phyloP scores from a whole-genome alignment of 768 basidiomycete species.

The Rhizopogon roseolus region DNA sequence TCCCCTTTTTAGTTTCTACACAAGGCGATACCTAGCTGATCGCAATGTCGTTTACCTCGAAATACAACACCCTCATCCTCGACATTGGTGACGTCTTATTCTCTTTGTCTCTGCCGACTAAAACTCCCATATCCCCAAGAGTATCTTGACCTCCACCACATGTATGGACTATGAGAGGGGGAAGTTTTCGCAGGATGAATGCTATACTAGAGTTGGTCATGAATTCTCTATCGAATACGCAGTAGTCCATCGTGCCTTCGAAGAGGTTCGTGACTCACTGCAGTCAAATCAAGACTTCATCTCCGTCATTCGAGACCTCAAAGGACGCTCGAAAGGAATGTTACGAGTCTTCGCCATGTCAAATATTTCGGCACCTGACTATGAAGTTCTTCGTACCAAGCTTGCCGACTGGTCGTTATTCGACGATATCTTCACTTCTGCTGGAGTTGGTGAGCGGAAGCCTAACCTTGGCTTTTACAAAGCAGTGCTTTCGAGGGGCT shows the following conservation, averaged over 20 bases:
- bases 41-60: not conserved
- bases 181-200: constrained; percentile 36
- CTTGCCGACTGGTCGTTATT: constrained; percentile 45
- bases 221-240: constrained; percentile 34
- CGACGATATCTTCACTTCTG: constrained; percentile 48
- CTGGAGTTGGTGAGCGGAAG: constrained; percentile 48
- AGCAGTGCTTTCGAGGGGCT: constrained; percentile 38
- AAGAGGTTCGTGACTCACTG: constrained; percentile 44
- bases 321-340: constrained; percentile 26
- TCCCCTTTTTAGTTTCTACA: not conserved
- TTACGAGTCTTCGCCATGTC: constrained; percentile 52
- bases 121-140: constrained; percentile 37
- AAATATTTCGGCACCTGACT: constrained; percentile 54
- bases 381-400: constrained; percentile 38
- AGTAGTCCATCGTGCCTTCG: constrained; percentile 41
- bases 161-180: constrained; percentile 56
- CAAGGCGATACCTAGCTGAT: not conserved
- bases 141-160: constrained; percentile 39
- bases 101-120: constrained; percentile 45
- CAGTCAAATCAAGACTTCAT: constrained; percentile 41
- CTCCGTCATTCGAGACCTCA: constrained; percentile 41
- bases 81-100: constrained; percentile 57
- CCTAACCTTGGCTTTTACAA: constrained; percentile 50
- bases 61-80: constrained; percentile 37
- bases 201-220: constrained; percentile 34